Evolutionary conservation across 2,329 filamentous ascomycete species (phyloP).

Genomic region (Hirsutella minnesotensis): DNA sequence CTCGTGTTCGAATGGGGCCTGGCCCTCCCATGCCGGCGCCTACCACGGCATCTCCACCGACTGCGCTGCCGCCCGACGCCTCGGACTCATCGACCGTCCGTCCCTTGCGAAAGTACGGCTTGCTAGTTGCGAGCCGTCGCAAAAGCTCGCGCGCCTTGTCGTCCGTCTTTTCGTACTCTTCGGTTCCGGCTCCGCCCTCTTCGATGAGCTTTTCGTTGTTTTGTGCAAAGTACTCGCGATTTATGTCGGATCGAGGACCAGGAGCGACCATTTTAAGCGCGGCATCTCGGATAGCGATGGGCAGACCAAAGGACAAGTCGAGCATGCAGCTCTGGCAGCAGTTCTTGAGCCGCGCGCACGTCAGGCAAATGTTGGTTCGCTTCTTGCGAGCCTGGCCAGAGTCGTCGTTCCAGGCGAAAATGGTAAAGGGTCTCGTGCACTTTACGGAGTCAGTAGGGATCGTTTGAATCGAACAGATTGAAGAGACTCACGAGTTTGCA

Average conservation of each 20-base stretch:
- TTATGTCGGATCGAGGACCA: conserved; percentile 83
- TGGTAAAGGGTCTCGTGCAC: conserved; percentile 90
- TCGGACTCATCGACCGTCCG: conserved; percentile 53
- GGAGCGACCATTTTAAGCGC: conserved; percentile 96
- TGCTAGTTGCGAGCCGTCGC: conserved; percentile 73
- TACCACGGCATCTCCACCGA: conserved; percentile 34
- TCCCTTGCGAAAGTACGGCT: conserved; percentile 90
- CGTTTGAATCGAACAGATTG: neutral
- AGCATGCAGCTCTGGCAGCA: conserved; percentile 99
- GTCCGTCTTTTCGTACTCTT: conserved; percentile 93
- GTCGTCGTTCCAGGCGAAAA: conserved; percentile 91
- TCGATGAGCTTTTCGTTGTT: conserved; percentile 94
- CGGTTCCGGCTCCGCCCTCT: conserved; percentile 72
- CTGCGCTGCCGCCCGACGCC: conserved; percentile 18
- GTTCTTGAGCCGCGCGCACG: conserved; percentile 94
- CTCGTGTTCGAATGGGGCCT: conserved; percentile 70
- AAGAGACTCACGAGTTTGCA: conserved; percentile 48
- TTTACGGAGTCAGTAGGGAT: conserved; percentile 7
- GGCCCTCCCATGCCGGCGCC: conserved; percentile 49
- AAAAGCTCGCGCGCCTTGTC: conserved; percentile 89
- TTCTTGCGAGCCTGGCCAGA: conserved; percentile 80
- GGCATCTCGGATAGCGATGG: conserved; percentile 89
- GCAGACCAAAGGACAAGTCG: conserved; percentile 88
- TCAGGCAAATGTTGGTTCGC: conserved; percentile 89
- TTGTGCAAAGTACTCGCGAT: conserved; percentile 94